Percentiles rank a stretch among this genome's conserved stretches.
Evolutionary conservation across 202 grass and related monocot genomes (phyloP).

Genomic region (Panicum virgatum): DNA sequence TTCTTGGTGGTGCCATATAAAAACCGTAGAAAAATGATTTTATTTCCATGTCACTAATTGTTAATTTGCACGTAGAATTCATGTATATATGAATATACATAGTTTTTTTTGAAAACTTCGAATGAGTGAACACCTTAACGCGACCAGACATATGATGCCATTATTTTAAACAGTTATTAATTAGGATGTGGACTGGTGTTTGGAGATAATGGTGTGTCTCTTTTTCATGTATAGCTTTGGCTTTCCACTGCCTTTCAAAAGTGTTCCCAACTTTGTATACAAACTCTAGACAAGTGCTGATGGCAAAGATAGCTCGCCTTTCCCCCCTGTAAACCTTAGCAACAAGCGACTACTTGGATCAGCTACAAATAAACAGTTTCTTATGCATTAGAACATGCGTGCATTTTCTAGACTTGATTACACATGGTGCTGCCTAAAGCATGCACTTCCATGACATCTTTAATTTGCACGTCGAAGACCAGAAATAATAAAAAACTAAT

Average conservation of each 20-base stretch:
- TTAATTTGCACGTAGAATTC: neutral
- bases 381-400: neutral
- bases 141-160: neutral
- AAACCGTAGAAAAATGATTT: neutral
- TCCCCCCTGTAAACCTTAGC: slow-evolving; percentile 4
- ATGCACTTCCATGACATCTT: neutral
- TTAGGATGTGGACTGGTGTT: neutral
- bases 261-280: slow-evolving; percentile 35
- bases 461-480: too few species aligned
- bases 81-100: neutral
- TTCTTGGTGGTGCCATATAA: neutral
- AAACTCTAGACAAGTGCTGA: slow-evolving; percentile 35
- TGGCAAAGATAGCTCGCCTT: slow-evolving; percentile 35
- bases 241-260: slow-evolving; percentile 37
- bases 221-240: slow-evolving; percentile 23
- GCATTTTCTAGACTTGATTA: neutral
- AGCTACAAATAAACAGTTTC: neutral
- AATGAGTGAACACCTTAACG: neutral
- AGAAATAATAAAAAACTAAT: too few species aligned
- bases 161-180: neutral
- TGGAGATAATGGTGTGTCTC: slow-evolving; percentile 45
- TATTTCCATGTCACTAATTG: too few species aligned
- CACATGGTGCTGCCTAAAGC: neutral
- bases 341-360: neutral
- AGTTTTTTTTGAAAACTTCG: too few species aligned